phyloP scores from a whole-genome alignment of 1,139 yeast genomes.

The Saccharomyces pastorianus region DNA sequence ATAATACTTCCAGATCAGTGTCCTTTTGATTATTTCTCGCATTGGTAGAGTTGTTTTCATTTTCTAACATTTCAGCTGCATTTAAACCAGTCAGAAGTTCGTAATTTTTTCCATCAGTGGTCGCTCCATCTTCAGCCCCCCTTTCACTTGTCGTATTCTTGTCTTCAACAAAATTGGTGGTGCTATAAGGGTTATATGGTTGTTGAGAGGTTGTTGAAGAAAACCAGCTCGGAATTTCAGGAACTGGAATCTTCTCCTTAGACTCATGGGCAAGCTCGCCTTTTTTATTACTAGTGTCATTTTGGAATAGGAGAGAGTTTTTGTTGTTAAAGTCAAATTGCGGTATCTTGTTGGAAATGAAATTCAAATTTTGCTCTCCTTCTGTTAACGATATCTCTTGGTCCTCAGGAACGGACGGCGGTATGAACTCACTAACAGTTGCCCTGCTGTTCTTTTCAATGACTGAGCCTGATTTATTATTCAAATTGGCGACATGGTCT shows the following conservation, averaged over 20 bases:
- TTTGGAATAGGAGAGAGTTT: slow-evolving; percentile 10
- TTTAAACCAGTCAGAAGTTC: background rate
- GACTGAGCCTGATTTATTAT: background rate
- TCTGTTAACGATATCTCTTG: slow-evolving; percentile 9
- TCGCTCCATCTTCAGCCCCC: background rate
- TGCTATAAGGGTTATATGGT: slow-evolving; percentile 14
- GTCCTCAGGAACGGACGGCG: background rate
- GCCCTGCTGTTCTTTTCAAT: background rate
- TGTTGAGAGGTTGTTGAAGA: slow-evolving; percentile 5
- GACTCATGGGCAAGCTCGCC: background rate
- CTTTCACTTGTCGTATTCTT: slow-evolving; percentile 7
- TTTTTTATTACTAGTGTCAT: background rate
- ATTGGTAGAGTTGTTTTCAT: background rate
- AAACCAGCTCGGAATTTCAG: slow-evolving; percentile 17
- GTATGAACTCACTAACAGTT: background rate
- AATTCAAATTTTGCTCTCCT: slow-evolving; percentile 18
- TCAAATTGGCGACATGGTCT: background rate
- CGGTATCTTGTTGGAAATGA: slow-evolving; percentile 19
- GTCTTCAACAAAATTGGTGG: slow-evolving; percentile 16
- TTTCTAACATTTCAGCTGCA: background rate
- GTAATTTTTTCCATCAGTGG: background rate
- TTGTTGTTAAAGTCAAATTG: slow-evolving; percentile 12
- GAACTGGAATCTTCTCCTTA: slow-evolving; percentile 1
- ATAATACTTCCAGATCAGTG: slow-evolving; percentile 7
- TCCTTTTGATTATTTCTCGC: slow-evolving; percentile 3